Conservation (phyloP, 2,329 filamentous ascomycete species). For the Thermothelomyces thermophilus region DNA sequence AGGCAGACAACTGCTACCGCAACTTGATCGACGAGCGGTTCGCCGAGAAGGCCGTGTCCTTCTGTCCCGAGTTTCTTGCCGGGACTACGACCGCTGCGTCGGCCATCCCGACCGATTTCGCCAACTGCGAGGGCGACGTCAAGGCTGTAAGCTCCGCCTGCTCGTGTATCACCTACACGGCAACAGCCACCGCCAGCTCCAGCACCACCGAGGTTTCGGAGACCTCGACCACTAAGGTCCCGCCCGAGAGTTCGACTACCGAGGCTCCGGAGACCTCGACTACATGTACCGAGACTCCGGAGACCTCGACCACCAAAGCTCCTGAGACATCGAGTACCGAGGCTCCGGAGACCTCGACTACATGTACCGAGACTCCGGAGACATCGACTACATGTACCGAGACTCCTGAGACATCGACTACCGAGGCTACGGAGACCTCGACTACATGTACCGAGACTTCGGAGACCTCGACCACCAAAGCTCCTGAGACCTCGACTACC, state of each 20-base stretch:
- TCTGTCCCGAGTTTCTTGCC: slow-evolving; percentile 24
- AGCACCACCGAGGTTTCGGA: slow-evolving; percentile 2
- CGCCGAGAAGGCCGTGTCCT: slow-evolving; percentile 13
- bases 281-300: too few relatives aligned
- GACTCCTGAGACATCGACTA: slow-evolving; percentile 21
- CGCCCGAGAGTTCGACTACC: background rate
- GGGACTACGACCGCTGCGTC: slow-evolving; percentile 18
- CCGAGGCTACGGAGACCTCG: slow-evolving; percentile 22
- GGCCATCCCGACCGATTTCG: slow-evolving; percentile 23
- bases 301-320: slow-evolving; percentile 42
- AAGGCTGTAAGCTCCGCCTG: slow-evolving; percentile 26
- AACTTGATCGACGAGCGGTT: slow-evolving; percentile 23
- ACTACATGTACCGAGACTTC: too few relatives aligned
- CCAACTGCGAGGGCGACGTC: slow-evolving; percentile 22
- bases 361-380: too few relatives aligned
- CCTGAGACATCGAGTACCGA: slow-evolving; percentile 22
- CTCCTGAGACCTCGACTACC: slow-evolving; percentile 23
- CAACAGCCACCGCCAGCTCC: slow-evolving; percentile 9
- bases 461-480: too few relatives aligned
- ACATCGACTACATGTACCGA: too few relatives aligned
- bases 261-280: too few relatives aligned
- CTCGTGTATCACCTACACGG: slow-evolving; percentile 26
- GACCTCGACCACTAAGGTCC: slow-evolving; percentile 4
- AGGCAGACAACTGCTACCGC: slow-evolving; percentile 25
- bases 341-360: slow-evolving; percentile 23